A percentile compares a stretch with the other conserved stretches of the same genome.
Conservation (phyloP, 129 eudicot species). For the Saussurea involucrata region DNA sequence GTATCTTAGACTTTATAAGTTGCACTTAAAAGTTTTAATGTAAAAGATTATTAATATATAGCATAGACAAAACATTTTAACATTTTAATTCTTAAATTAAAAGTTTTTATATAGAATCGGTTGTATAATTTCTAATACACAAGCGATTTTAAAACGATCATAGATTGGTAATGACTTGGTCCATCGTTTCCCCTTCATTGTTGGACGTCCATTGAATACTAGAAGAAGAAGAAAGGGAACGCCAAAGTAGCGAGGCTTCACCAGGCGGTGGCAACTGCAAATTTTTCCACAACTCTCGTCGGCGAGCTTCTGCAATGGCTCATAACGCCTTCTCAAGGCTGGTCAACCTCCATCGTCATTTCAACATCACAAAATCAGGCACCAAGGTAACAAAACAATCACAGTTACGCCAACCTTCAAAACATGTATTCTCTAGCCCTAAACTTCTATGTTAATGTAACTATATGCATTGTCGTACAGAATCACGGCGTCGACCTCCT, state of each 20-base stretch:
- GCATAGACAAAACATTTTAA: no score
- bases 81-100: no score
- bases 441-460: not conserved
- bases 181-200: constrained; percentile 8
- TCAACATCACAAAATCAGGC: constrained; percentile 32
- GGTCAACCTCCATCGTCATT: constrained; percentile 55
- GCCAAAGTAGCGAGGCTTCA: not conserved
- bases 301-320: constrained; percentile 38
- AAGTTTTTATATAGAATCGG: no score
- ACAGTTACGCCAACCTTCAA: not conserved
- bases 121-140: no score
- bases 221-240: not conserved
- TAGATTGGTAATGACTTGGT: not conserved
- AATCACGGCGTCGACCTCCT: not conserved
- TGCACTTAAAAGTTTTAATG: no score
- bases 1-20: no score
- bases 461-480: not conserved
- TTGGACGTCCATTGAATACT: constrained; percentile 2
- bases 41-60: no score
- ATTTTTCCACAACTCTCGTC: not conserved
- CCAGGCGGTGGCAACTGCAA: constrained; percentile 1
- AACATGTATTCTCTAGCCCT: constrained; percentile 13
- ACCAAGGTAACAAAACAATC: constrained; percentile 30
- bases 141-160: not conserved
- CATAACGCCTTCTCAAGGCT: constrained; percentile 58